A percentile compares a stretch with the other conserved stretches of the same genome.
These are phyloP conservation scores for Sungouiella blattae DNA, from an alignment of 805 yeast genomes.

Conservation along the genomic window DNA sequence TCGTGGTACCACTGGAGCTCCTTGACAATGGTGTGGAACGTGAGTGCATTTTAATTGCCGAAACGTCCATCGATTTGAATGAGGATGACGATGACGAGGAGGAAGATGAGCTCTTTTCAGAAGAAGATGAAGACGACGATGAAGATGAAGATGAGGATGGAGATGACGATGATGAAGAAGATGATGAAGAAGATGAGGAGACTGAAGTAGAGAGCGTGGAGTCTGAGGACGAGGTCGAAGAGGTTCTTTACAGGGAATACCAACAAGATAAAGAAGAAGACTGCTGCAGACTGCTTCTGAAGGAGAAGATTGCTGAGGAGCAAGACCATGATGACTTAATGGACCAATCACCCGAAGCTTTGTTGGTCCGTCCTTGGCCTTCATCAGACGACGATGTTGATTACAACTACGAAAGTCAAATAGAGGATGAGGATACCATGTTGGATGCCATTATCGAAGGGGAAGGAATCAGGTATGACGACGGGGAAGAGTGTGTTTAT, in stretches of 20 bases:
- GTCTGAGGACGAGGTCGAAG: constrained; percentile 2
- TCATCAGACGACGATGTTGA: constrained; percentile 1
- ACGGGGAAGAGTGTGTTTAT: no score
- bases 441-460: neutral
- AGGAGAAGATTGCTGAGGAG: constrained; percentile 1
- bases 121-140: neutral
- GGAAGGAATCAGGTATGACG: neutral
- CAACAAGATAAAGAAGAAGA: no score
- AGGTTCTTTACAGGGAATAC: no score
- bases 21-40: neutral
- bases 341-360: no score
- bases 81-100: neutral
- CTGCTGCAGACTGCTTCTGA: neutral
- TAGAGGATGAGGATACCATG: neutral
- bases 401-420: neutral
- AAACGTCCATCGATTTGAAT: no score
- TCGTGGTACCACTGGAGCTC: no score
- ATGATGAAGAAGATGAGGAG: constrained; percentile 1
- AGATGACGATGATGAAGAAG: neutral
- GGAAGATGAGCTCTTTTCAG: neutral
- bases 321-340: no score
- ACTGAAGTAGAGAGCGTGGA: neutral
- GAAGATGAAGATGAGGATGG: neutral
- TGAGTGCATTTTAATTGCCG: neutral
- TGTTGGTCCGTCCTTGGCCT: no score